Base-by-base conservation (phyloP, 805 yeast genomes). In the Saturnispora sekii region DNA sequence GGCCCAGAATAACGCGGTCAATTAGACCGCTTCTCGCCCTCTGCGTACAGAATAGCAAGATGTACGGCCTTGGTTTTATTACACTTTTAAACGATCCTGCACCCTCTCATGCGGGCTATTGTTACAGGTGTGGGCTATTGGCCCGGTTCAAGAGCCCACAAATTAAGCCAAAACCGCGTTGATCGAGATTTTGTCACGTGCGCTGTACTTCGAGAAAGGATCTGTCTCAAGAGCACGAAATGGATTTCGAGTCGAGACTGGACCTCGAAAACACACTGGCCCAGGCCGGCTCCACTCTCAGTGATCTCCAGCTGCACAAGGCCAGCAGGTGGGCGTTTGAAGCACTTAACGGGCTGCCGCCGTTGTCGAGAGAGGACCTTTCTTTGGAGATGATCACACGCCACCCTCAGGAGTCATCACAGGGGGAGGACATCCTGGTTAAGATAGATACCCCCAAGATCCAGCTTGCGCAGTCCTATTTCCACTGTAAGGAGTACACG, bases 401-500 rank as follows among this genome's bases (percentile, higher is more conserved):
- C 17, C 29, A 26, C 10, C 8, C 10, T 14, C 30, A 26, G 14
- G 18, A 17, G n/a, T 32, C 4, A 9, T 28, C 11, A 31, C 18
- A 15, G 32, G 21, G 6, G n/a, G 15, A 26, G 7, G 10, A 10
- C 15, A 35, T 16, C 45, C 45, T 14, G 16, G 14, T 9, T 30
- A 38, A 18, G 15, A 32, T 26, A 5, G 43, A 35, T 15, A 32
- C 21, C 16, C 39, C 33, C 8, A 33, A 14, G 29, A 34, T 29
- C 2, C 36, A 17, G 12, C 65, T 86, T 26, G 96, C 90, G 1
- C 76, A 77, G 44, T 61, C 84, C 0, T 80, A 84, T 57, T 86
- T 90, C 67, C 82, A 78, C 55, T 78, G 86, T 56, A 80, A 83
- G 54, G 97, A 93, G 62, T 90, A 81, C 58, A 90, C 81, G 46